Base-by-base conservation (phyloP, 2,329 filamentous ascomycete species). In the Byssoonygena ceratinophila region DNA sequence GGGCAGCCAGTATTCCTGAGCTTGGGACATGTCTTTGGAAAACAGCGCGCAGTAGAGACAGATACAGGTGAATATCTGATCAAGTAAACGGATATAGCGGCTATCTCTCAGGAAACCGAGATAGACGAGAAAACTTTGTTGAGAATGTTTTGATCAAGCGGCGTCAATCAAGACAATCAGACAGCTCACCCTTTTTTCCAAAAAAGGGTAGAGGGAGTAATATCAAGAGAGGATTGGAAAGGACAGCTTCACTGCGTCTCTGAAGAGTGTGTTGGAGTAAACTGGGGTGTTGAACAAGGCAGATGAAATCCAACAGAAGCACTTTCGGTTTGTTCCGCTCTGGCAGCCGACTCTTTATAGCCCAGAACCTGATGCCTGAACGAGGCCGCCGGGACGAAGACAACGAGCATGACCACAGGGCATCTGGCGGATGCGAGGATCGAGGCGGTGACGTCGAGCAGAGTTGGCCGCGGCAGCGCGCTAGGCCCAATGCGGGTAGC, bases 1-100 rank as follows among this genome's bases (percentile, higher is more conserved):
- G 29, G 73, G 71, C 40, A 75, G 64, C 67, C 72, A 75, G 59
- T 75, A 75, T 58, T 73, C 68, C 54, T 71, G 66, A 41, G 63
- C 60, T 52, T 61, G 66, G 23, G 68, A 63, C 69, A 71, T 71
- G 45, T 8, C 54, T 36, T 9, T 34, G 22, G 36, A 52, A 46
- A 32, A n/a, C 23, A 47, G 29, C 16, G 29, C 16, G 29, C 16
- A 39, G 48, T 32, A 47, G 36, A 50, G 43, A 12, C 48, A 51
- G 47, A 49, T 37, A 47, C 32, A 44, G 46, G 54, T 34, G 43
- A 46, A 25, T 39, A 54, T 54, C 44, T 43, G 37, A 23, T 44
- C 29, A 37, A 37, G 22, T 29, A 27, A 31, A 48, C 40, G 16
- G 14, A 46, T 47, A 43, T 18, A 40, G 12, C 22, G 29, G 41